phyloP scores from a whole-genome alignment of 768 basidiomycete species.

The Crassisporium funariophilum region DNA sequence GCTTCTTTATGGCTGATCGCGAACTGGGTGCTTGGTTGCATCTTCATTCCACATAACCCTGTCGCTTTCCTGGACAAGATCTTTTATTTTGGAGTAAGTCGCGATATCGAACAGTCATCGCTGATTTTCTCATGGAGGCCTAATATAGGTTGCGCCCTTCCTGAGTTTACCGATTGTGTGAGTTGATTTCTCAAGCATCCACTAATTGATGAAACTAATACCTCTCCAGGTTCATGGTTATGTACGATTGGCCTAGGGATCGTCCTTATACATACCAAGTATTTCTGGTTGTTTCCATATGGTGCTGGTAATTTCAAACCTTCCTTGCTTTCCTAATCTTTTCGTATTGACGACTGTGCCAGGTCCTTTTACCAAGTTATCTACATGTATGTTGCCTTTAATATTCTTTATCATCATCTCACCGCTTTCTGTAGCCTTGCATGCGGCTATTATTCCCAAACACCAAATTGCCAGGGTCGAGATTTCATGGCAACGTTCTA shows the following conservation, averaged over 20 bases:
- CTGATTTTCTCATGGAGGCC: background rate
- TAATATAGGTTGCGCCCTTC: conserved; percentile 51
- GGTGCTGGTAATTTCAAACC: conserved; percentile 58
- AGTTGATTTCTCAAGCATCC: conserved; percentile 13
- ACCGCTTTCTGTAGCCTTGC: conserved; percentile 28
- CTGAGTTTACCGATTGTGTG: conserved; percentile 64
- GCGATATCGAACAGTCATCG: conserved; percentile 1
- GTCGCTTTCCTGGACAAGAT: conserved; percentile 54
- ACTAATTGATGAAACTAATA: background rate
- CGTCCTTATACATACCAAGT: conserved; percentile 60
- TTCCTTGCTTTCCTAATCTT: background rate
- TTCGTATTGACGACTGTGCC: conserved; percentile 13
- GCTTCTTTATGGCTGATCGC: conserved; percentile 63
- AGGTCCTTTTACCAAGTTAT: conserved; percentile 66
- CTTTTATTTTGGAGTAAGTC: conserved; percentile 55
- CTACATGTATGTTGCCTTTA: conserved; percentile 47
- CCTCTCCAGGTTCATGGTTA: conserved; percentile 50
- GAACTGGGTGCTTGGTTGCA: conserved; percentile 68
- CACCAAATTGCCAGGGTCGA: conserved; percentile 34
- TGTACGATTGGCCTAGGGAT: conserved; percentile 74
- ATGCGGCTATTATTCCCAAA: conserved; percentile 42
- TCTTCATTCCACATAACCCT: conserved; percentile 48
- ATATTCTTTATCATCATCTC: conserved; percentile 9
- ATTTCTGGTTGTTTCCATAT: conserved; percentile 57
- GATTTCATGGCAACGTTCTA: conserved; percentile 54